phyloP scores from a whole-genome alignment of 1,284 basidiomycete species.

The Ceratobasidium sp. region DNA sequence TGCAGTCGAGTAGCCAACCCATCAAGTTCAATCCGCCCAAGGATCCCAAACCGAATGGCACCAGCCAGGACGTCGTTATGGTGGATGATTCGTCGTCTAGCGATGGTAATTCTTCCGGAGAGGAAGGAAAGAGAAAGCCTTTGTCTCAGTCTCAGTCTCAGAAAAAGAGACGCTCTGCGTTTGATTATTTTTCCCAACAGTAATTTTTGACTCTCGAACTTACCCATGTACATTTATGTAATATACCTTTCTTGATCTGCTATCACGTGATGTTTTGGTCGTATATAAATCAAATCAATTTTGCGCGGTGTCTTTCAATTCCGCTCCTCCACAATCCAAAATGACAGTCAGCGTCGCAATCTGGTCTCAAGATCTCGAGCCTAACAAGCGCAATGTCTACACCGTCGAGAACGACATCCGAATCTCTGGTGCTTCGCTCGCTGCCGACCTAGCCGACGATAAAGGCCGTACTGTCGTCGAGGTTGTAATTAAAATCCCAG shows the following conservation, averaged over 20 bases:
- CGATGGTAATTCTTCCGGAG: slow-evolving; percentile 8
- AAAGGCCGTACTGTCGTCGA: slow-evolving; percentile 31
- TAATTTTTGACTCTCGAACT: neutral
- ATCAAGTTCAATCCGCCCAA: neutral
- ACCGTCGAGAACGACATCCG: slow-evolving; percentile 29
- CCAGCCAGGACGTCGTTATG: slow-evolving; percentile 6
- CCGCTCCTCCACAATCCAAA: neutral
- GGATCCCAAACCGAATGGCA: neutral
- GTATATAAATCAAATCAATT: slow-evolving; percentile 33
- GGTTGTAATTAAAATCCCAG: slow-evolving; percentile 24
- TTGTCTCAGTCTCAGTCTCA: neutral
- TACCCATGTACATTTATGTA: neutral
- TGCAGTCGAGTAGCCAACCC: slow-evolving; percentile 1
- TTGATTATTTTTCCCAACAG: slow-evolving; percentile 16
- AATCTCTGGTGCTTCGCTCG: slow-evolving; percentile 29
- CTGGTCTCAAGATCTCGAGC: slow-evolving; percentile 34
- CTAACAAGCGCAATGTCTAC: slow-evolving; percentile 31
- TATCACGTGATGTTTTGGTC: slow-evolving; percentile 23
- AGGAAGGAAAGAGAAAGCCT: neutral
- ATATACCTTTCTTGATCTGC: neutral
- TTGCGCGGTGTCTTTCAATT: slow-evolving; percentile 23
- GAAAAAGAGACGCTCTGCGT: slow-evolving; percentile 8
- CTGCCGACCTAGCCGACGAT: slow-evolving; percentile 5
- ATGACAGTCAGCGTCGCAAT: slow-evolving; percentile 25
- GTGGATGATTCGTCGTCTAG: slow-evolving; percentile 7